A percentile compares a stretch with the other conserved stretches of the same genome.
Evolutionary conservation across 2,329 filamentous ascomycete species (phyloP).

Genomic region (Xylariales sp.): DNA sequence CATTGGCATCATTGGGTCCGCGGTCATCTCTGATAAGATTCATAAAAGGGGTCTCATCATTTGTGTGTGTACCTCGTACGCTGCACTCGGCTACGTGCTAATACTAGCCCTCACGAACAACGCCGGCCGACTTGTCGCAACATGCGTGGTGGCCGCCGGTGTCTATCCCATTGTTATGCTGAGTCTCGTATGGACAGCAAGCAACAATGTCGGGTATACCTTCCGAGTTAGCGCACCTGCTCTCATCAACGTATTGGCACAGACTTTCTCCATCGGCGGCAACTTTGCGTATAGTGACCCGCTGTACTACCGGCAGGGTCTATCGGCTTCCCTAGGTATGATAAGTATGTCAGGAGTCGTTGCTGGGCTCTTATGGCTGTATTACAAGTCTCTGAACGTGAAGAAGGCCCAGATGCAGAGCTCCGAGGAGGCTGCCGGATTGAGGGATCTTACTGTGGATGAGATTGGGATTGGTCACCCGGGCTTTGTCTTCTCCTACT

Average conservation of each 20-base stretch:
- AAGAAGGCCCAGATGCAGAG: constrained; percentile 8
- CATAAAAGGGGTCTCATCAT: constrained; percentile 15
- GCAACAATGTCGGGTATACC: constrained; percentile 21
- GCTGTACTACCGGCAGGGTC: constrained; percentile 6
- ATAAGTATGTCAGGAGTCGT: constrained; percentile 8
- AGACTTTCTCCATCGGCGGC: constrained; percentile 15
- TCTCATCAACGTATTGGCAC: constrained; percentile 8
- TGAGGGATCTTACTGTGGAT: constrained; percentile 7
- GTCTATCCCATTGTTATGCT: constrained; percentile 18
- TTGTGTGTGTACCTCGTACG: constrained; percentile 10
- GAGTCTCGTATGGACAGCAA: constrained; percentile 19
- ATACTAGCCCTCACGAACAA: constrained; percentile 16
- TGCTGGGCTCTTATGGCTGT: neutral
- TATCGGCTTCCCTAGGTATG: constrained; percentile 9
- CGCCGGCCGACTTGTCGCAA: constrained; percentile 17
- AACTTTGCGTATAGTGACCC: constrained; percentile 7
- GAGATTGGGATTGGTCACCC: constrained; percentile 11
- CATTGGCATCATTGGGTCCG: constrained; percentile 18
- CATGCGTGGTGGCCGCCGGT: constrained; percentile 18
- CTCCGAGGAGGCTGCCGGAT: neutral
- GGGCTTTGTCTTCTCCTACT: constrained; percentile 10
- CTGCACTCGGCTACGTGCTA: constrained; percentile 16
- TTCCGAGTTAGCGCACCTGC: constrained; percentile 11
- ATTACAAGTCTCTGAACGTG: constrained; percentile 7
- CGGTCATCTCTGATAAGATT: constrained; percentile 17